Base-by-base conservation (phyloP, 495 filamentous ascomycete species). In the Beverwykella pulmonaria region DNA sequence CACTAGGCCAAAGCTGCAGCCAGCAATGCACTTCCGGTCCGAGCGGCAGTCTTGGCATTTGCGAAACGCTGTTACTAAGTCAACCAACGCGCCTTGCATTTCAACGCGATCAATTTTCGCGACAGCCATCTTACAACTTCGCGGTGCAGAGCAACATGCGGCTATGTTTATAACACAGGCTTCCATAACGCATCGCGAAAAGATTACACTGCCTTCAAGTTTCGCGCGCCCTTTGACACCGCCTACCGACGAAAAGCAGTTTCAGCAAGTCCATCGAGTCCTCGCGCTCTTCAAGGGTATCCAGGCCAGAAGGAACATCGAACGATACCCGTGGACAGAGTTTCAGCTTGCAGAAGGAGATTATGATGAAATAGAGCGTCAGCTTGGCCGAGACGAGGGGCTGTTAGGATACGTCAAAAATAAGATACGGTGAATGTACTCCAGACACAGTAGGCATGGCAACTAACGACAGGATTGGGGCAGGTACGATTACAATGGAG, bases 401-500 rank as follows among this genome's bases (percentile, higher is more conserved):
- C 62, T 65, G 26, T 29, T 17, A 20, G 62, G 62, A 48, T 58
- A 65, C 53, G 53, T 65, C 2, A 26, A 65, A 29, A 53, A 65
- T 14, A 63, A 63, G 61, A 63, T 57, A 57, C 53, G 53, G 53
- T 57, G 19, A 57, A 27, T 57, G 19, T 5, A 47, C 56, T 48
- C 26, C 19, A 59, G 39, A 20, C 3, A 59, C 39, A 2, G 56
- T 22, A 34, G n/a, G 14, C 6, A 14, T 34, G 6, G 47, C 30
- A 25, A 10, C 23, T 56, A 23, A 56, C 30, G 36, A n/a, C n/a
- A 20, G 49, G 49, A 14, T 53, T 26, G 53, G 9, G 25, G 2
- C 60, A 63, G 60, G 29, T 63, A 63, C 29, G 60, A 63, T n/a
- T 56, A 65, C 62, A 19, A 67, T 57, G 56, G n/a, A 61, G 57